phyloP scores from a whole-genome alignment of 495 filamentous ascomycete species.

The Haplographium delicatum region DNA sequence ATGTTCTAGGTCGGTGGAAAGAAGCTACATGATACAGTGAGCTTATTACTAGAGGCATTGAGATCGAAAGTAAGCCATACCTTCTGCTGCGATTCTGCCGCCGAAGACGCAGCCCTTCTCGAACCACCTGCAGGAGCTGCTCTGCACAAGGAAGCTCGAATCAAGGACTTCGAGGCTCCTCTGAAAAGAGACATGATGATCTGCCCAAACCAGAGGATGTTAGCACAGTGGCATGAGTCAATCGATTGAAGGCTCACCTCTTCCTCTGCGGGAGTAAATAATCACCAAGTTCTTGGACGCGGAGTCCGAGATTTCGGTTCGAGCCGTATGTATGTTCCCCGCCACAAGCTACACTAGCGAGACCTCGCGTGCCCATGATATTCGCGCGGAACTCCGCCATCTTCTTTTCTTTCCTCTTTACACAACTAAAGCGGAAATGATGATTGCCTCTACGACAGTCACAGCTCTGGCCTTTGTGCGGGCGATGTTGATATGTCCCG shows the following conservation, averaged over 20 bases:
- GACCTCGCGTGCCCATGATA: not conserved
- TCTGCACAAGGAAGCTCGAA: slow-evolving; percentile 19
- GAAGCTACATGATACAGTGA: slow-evolving; percentile 51
- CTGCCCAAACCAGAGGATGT: slow-evolving; percentile 1
- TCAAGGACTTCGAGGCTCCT: slow-evolving; percentile 16
- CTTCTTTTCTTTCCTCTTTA: slow-evolving; percentile 32
- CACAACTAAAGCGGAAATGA: slow-evolving; percentile 56
- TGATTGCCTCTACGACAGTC: slow-evolving; percentile 40
- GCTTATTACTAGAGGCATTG: slow-evolving; percentile 16
- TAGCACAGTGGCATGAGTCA: not conserved
- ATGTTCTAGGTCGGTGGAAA: slow-evolving; percentile 70
- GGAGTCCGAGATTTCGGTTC: not conserved
- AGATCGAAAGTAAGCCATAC: slow-evolving; percentile 28
- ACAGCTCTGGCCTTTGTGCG: slow-evolving; percentile 27
- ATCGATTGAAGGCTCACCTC: slow-evolving; percentile 8
- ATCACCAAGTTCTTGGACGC: not conserved
- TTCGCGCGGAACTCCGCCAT: slow-evolving; percentile 10
- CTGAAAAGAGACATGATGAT: slow-evolving; percentile 27
- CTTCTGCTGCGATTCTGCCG: slow-evolving; percentile 60
- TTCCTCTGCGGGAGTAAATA: too few species aligned
- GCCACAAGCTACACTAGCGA: slow-evolving; percentile 9
- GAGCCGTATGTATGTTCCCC: not conserved
- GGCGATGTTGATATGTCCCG: slow-evolving; percentile 50
- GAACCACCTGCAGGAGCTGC: slow-evolving; percentile 18
- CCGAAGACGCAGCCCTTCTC: slow-evolving; percentile 42